A percentile compares a stretch with the other conserved stretches of the same genome.
Conservation (phyloP, 2,329 filamentous ascomycete species). For the Pseudocercospora crystallina region DNA sequence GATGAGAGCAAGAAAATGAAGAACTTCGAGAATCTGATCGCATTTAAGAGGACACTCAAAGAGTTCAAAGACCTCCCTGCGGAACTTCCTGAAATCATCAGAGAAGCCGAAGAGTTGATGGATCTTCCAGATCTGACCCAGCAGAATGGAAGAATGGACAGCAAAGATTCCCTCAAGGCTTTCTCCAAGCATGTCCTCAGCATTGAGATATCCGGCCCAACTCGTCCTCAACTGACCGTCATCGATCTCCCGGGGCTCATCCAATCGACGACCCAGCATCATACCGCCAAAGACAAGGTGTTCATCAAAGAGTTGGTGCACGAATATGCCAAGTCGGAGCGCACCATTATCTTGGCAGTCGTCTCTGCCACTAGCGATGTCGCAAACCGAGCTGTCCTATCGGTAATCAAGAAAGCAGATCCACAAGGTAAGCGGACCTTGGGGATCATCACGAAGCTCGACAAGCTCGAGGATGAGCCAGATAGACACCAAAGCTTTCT, state of each 20-base stretch:
- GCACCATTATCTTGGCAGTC: slow-evolving; percentile 48
- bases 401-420: slow-evolving; percentile 50
- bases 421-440: slow-evolving; percentile 49
- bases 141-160: no score
- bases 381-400: slow-evolving; percentile 59
- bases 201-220: slow-evolving; percentile 49
- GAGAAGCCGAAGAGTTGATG: slow-evolving; percentile 54
- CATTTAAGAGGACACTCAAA: slow-evolving; percentile 29
- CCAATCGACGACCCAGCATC: slow-evolving; percentile 31
- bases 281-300: slow-evolving; percentile 36
- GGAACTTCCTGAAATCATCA: slow-evolving; percentile 52
- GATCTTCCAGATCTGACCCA: no score
- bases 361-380: slow-evolving; percentile 47
- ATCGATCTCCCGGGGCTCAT: slow-evolving; percentile 43
- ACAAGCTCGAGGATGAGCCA: slow-evolving; percentile 44
- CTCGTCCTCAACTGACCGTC: slow-evolving; percentile 38
- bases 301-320: slow-evolving; percentile 40
- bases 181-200: slow-evolving; percentile 51
- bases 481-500: slow-evolving; percentile 45
- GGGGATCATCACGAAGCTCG: slow-evolving; percentile 60
- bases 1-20: slow-evolving; percentile 26
- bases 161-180: no score
- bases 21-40: slow-evolving; percentile 36
- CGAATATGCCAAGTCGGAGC: slow-evolving; percentile 56
- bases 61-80: slow-evolving; percentile 44